Conservation (phyloP, 202 grass and related monocot genomes). For the Musa balbisiana region DNA sequence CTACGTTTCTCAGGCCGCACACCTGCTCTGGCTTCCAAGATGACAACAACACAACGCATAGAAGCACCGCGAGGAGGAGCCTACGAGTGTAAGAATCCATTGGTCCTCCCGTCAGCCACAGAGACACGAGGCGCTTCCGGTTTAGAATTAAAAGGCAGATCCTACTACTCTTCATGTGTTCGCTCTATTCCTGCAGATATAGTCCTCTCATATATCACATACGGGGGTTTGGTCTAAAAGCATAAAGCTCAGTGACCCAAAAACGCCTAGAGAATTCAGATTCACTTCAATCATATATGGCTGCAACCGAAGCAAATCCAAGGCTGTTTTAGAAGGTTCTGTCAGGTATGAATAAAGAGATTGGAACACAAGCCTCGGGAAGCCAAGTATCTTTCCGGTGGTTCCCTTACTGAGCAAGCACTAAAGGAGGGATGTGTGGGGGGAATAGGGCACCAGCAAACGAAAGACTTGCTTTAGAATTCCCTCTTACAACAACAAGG, state of each 20-base stretch:
- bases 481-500: slow-evolving; percentile 33
- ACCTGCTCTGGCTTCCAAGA: slow-evolving; percentile 32
- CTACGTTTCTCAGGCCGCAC: slow-evolving; percentile 24
- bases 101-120: neutral
- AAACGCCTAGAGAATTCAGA: slow-evolving; percentile 30
- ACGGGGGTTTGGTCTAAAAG: slow-evolving; percentile 26
- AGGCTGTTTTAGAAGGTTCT: slow-evolving; percentile 79
- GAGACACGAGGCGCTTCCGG: neutral
- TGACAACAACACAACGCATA: slow-evolving; percentile 42
- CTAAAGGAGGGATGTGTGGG: neutral
- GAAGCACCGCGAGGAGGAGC: slow-evolving; percentile 22
- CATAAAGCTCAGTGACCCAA: slow-evolving; percentile 29
- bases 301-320: slow-evolving; percentile 32
- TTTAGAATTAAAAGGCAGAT: neutral
- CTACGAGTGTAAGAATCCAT: slow-evolving; percentile 35
- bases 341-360: slow-evolving; percentile 62
- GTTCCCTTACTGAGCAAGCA: slow-evolving; percentile 29
- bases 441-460: neutral
- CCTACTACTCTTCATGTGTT: slow-evolving; percentile 22
- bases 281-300: slow-evolving; percentile 42
- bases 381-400: slow-evolving; percentile 49
- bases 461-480: slow-evolving; percentile 27
- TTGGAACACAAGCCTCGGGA: slow-evolving; percentile 41
- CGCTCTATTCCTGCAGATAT: slow-evolving; percentile 37
- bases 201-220: slow-evolving; percentile 20